A percentile compares a stretch with the other conserved stretches of the same genome.
Evolutionary conservation across 2,329 filamentous ascomycete genomes (phyloP).

Genomic region (Aspergillus fumigatus): DNA sequence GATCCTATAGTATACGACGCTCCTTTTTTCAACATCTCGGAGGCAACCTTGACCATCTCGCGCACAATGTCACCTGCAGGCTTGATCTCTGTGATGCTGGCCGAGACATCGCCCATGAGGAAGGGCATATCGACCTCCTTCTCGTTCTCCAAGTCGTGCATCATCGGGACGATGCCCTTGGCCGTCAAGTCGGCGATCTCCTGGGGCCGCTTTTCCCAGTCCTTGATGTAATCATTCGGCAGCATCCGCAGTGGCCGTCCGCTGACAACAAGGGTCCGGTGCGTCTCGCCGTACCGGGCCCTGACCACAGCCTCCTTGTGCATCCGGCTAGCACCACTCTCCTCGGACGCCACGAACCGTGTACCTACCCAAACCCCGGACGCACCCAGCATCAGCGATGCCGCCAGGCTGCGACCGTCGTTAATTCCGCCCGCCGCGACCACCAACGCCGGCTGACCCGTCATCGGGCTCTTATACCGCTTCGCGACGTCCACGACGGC

Average conservation of each 20-base stretch:
- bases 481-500: conserved; percentile 79
- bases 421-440: conserved; percentile 85
- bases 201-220: conserved; percentile 72
- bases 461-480: conserved; percentile 66
- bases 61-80: conserved; percentile 80
- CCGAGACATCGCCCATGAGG: conserved; percentile 91
- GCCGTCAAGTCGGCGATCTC: conserved; percentile 73
- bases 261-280: conserved; percentile 75
- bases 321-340: conserved; percentile 73
- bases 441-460: conserved; percentile 68
- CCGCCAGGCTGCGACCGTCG: conserved; percentile 75
- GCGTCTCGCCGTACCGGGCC: conserved; percentile 75
- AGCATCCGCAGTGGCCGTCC: conserved; percentile 76
- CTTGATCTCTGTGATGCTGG: conserved; percentile 69
- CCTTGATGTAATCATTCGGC: conserved; percentile 76
- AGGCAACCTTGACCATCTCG: conserved; percentile 80
- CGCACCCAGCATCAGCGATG: conserved; percentile 81
- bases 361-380: conserved; percentile 92
- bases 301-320: conserved; percentile 81
- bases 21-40: conserved; percentile 61
- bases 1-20: conserved; percentile 51
- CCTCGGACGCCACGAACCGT: conserved; percentile 76
- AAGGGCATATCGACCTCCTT: conserved; percentile 81
- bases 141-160: conserved; percentile 76
- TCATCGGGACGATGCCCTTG: conserved; percentile 72